Base-by-base conservation (phyloP, 75 land plant genomes). In the Adiantum capillusveneris region DNA sequence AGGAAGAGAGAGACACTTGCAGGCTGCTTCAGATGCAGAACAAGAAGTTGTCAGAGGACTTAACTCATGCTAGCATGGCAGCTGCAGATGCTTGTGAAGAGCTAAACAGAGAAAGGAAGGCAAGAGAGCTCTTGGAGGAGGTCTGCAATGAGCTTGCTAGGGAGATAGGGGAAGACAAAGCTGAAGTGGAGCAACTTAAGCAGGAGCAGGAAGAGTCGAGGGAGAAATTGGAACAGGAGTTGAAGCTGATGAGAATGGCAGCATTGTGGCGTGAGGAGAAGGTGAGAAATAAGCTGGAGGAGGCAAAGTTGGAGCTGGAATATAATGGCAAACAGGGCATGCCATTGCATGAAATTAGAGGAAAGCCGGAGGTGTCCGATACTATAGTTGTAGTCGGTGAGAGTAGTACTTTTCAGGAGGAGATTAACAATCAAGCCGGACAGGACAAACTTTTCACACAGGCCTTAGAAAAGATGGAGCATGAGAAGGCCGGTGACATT, bases 211-310 rank as follows among this genome's bases (percentile, higher is more conserved):
- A 67, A 60, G 77, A 78, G 65, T 58, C 84, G 1, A 67, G 79
- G 29, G 98, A 94, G 55, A 96, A 86, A 57, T 63, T 86, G 3
- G 98, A 90, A 20, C 91, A 90, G 48, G 98, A 94, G 69, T 74
- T 85, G 64, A 91, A 77, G 52, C 90, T 94, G 98, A 64, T 94
- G 68, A 96, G 90, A 67, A 81, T 94, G 87, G 98, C 98, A 1
- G 25, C 43, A 6, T 87, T 94, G 25, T 94, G 98, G 98, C 82
- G 98, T 11, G 98, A 94, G 56, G 98, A 94, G 57, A 83, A 96
- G 39, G 91, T 94, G 16, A 46, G 49, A 14, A 17, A 17, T 14
- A 46, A 46, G 14, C 37, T 34, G 7, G 37, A 5, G 37, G 37
- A 34, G 9, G 37, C 37, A 5, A 34, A 34, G 37, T 9, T 34